Conservation (phyloP, 2,329 filamentous ascomycete genomes). For the Clarireedia hainanense region DNA sequence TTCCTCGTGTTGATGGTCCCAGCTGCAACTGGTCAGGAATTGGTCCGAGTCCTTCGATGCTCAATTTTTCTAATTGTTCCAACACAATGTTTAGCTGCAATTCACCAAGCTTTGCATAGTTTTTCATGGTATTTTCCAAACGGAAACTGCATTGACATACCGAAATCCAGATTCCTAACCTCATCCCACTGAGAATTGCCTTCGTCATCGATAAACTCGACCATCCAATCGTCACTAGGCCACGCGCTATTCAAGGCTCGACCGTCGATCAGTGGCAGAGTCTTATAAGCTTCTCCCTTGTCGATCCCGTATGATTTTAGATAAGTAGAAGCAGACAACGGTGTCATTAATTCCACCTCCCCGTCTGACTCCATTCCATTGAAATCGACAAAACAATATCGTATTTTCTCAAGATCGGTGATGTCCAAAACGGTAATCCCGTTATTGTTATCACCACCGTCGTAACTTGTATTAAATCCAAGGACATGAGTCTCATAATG, state of each 20-base stretch:
- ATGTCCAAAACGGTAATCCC: slow-evolving; percentile 25
- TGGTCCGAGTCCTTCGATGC: neutral
- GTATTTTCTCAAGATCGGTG: slow-evolving; percentile 10
- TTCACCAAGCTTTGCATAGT: too few relatives aligned
- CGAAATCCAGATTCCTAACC: neutral
- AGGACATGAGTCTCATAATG: neutral
- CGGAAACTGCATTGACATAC: neutral
- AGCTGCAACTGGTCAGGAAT: too few relatives aligned
- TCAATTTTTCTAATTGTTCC: neutral
- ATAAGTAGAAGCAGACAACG: slow-evolving; percentile 1
- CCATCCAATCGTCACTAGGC: neutral
- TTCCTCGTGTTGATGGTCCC: neutral
- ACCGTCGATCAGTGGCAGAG: neutral
- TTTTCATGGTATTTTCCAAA: too few relatives aligned
- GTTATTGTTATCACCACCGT: slow-evolving; percentile 15
- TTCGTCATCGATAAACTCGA: neutral
- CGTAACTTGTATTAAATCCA: neutral
- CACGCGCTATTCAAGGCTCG: slow-evolving; percentile 1
- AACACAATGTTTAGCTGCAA: too few relatives aligned
- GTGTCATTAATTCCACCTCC: neutral
- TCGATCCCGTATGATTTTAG: neutral
- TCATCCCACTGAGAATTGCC: neutral
- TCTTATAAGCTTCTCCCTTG: neutral
- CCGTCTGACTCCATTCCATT: neutral
- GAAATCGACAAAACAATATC: slow-evolving; percentile 18